Base-by-base conservation (phyloP, 2,329 filamentous ascomycete genomes). In the Phialophora chinensis region DNA sequence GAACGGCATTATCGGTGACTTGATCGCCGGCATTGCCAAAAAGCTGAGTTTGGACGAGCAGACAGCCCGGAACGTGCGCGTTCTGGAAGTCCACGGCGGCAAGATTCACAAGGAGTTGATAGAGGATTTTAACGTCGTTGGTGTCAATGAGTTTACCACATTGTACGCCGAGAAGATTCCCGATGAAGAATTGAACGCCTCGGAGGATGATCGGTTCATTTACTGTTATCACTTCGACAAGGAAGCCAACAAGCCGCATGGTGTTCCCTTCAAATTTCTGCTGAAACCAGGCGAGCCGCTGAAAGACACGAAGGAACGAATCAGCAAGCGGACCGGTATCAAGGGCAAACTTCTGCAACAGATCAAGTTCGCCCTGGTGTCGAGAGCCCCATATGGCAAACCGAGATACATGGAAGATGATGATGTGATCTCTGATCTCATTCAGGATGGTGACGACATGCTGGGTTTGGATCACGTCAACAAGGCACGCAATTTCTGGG, bases 281-380 rank as follows among this genome's bases (percentile, higher is more conserved):
- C 79, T 98, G 49, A 90, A 93, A 72, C 88, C 92, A 78, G 91
- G 88, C 62, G 95, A 99, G 78, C 84, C 85, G 47, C 98, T 99
- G 79, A 88, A 88, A 66, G 92, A 98, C 38, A 97, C 93, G 52
- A 97, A 94, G 82, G 92, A 96, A 80, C 88, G 95, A n/a, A 83
- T 99, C 3, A 93, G 95, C 73, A 94, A 93, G 78, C 86, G 94
- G 66, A 97, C 92, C 0, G 93, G 93, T 29, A 89, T 99, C 80
- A 97, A 97, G 80, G 96, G 95, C 78, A 99, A 99, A 84, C 92
- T 92, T 71, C 93, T 99, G 72, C 94, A 99, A 79, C 98, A 98
- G 84, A 95, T 99, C 79, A 97, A 96, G 79, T 97, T 99, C 82
- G 91, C 93, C 6, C 80, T 96, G 35, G 86, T 97, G 60, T 84